Conservation (phyloP, 2,329 filamentous ascomycete species). For the Bipolaris sorokiniana region DNA sequence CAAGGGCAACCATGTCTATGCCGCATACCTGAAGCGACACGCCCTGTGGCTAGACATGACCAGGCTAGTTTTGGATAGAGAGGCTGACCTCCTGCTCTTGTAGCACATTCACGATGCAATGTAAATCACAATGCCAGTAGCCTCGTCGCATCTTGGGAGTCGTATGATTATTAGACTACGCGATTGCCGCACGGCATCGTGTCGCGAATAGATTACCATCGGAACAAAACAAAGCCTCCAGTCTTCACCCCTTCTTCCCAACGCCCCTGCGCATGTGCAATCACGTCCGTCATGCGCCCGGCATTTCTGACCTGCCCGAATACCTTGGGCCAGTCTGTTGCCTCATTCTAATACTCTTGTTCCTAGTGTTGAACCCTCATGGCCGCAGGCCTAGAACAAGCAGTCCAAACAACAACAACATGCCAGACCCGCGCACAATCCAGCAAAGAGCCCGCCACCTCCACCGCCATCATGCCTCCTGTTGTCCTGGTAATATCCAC, state of each 20-base stretch:
- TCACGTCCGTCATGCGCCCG: neutral
- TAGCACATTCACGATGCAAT: neutral
- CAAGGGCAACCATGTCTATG: constrained; percentile 12
- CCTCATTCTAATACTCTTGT: neutral
- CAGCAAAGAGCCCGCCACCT: constrained; percentile 52
- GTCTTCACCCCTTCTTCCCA: neutral
- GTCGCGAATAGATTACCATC: neutral
- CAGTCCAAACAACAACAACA: constrained; percentile 61
- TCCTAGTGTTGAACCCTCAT: neutral
- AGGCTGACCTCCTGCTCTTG: neutral
- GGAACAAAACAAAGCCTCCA: constrained; percentile 13
- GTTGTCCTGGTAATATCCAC: constrained; percentile 50
- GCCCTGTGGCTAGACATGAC: neutral
- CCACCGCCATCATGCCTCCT: constrained; percentile 34
- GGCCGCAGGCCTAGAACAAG: constrained; percentile 49
- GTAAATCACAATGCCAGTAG: neutral
- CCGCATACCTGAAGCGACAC: neutral
- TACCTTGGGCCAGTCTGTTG: neutral
- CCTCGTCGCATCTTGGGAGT: neutral
- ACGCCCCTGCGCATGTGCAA: neutral
- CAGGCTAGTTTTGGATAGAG: neutral
- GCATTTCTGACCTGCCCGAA: neutral
- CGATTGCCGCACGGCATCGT: neutral
- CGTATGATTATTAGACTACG: neutral
- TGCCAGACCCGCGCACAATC: constrained; percentile 53